Conservation (phyloP, 2,329 filamentous ascomycete species). For the Cytospora chrysosperma region DNA sequence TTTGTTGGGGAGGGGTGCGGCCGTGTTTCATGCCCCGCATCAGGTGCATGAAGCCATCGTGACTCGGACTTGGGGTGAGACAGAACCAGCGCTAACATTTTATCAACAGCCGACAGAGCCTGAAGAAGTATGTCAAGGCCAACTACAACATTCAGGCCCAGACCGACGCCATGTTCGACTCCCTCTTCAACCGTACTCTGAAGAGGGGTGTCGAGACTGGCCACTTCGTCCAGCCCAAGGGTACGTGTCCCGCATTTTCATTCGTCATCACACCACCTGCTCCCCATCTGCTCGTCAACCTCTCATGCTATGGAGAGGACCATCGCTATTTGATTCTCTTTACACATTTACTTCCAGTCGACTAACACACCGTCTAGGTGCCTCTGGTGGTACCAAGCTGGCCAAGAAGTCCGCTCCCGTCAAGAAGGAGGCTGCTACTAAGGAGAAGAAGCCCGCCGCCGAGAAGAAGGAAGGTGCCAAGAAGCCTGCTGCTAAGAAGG, state of each 20-base stretch:
- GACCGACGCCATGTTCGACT: constrained; percentile 59
- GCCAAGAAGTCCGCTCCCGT: constrained; percentile 44
- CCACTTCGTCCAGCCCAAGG: constrained; percentile 87
- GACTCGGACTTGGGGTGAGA: constrained; percentile 13
- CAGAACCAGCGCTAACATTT: constrained; percentile 32
- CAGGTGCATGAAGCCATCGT: constrained; percentile 24
- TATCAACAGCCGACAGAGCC: constrained; percentile 49
- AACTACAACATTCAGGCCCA: constrained; percentile 49
- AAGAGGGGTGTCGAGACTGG: constrained; percentile 82
- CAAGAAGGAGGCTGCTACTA: constrained; percentile 35
- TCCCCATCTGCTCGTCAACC: not conserved
- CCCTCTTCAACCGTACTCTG: constrained; percentile 83
- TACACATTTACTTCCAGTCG: not conserved
- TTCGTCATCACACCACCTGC: not conserved
- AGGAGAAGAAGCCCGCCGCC: constrained; percentile 34
- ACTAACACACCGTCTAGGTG: constrained; percentile 47
- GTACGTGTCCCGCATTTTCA: constrained; percentile 50
- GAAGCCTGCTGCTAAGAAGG: constrained; percentile 41
- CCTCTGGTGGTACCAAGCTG: constrained; percentile 89
- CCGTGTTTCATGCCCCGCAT: constrained; percentile 24
- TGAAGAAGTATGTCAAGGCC: constrained; percentile 61
- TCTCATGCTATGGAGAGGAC: not conserved
- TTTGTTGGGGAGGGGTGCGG: constrained; percentile 21
- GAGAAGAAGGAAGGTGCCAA: constrained; percentile 30
- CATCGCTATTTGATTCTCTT: not conserved